Percentiles rank a stretch among this genome's conserved stretches.
phyloP scores from a whole-genome alignment of 805 yeast species.

The Kockiozyma suomiensis region DNA sequence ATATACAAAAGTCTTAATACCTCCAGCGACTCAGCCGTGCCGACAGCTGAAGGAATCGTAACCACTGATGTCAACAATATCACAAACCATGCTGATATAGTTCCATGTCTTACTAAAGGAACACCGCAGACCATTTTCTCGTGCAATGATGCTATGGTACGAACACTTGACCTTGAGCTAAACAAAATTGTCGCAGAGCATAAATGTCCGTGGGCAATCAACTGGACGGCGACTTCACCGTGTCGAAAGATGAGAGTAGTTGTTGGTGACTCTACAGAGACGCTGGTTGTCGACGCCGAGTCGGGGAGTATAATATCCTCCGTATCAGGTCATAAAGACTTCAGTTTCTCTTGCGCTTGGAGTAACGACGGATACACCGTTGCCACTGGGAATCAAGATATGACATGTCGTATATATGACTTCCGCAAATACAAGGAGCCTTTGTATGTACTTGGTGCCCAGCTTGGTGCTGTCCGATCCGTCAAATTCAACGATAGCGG shows the following conservation, averaged over 20 bases:
- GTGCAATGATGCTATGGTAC: conserved; percentile 53
- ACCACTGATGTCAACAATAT: conserved; percentile 54
- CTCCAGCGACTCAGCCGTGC: conserved; percentile 6
- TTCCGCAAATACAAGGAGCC: conserved; percentile 42
- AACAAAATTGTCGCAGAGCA: conserved; percentile 30
- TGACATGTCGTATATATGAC: conserved; percentile 52
- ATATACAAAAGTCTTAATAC: conserved; percentile 44
- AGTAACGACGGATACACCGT: conserved; percentile 47
- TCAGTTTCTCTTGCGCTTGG: conserved; percentile 66
- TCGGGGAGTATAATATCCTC: conserved; percentile 32
- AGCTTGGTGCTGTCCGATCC: conserved; percentile 55
- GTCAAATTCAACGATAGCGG: conserved; percentile 54
- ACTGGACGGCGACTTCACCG: conserved; percentile 52
- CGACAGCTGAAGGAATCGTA: conserved; percentile 44
- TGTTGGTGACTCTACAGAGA: conserved; percentile 54
- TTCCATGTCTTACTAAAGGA: conserved; percentile 26
- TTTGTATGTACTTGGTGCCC: conserved; percentile 44
- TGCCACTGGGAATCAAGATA: conserved; percentile 65
- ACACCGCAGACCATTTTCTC: conserved; percentile 48
- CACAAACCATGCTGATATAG: conserved; percentile 52
- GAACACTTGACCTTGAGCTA: conserved; percentile 47
- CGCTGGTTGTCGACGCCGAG: conserved; percentile 52
- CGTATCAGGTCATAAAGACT: conserved; percentile 56
- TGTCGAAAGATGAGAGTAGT: conserved; percentile 48
- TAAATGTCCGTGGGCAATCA: conserved; percentile 53